phyloP scores from a whole-genome alignment of 2,329 filamentous ascomycete species.

The Colletotrichum siamense region DNA sequence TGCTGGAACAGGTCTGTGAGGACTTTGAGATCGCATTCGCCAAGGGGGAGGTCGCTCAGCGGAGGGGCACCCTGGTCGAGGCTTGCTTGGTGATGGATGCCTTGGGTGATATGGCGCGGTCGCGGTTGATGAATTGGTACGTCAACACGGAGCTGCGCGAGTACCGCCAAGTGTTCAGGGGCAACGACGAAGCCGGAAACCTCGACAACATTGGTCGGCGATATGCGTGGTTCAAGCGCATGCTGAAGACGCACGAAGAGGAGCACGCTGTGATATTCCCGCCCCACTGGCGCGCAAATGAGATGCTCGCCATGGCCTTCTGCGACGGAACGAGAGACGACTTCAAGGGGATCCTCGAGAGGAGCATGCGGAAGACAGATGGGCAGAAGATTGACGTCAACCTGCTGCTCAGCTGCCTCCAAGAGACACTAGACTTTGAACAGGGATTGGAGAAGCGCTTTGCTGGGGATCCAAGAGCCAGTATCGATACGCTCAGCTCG shows the following conservation, averaged over 20 bases:
- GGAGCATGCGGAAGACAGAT: constrained; percentile 79
- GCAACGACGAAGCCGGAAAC: constrained; percentile 94
- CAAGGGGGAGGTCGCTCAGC: constrained; percentile 78
- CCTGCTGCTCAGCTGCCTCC: constrained; percentile 83
- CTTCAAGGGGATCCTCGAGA: constrained; percentile 90
- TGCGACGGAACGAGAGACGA: constrained; percentile 96
- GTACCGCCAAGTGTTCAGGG: constrained; percentile 93
- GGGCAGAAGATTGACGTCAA: constrained; percentile 89
- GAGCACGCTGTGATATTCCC: constrained; percentile 92
- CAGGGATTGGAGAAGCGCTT: constrained; percentile 88
- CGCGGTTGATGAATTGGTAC: constrained; percentile 91
- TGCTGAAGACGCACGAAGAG: constrained; percentile 93
- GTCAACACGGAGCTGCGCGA: constrained; percentile 96
- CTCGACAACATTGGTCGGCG: constrained; percentile 94
- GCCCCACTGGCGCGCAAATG: constrained; percentile 84
- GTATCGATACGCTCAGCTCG: constrained; percentile 88
- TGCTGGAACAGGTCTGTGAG: constrained; percentile 97
- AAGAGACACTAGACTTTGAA: constrained; percentile 97
- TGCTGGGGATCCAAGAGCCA: constrained; percentile 73
- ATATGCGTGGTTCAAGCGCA: constrained; percentile 96
- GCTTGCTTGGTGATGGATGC: constrained; percentile 95
- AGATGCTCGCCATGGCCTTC: constrained; percentile 88
- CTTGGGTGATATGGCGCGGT: constrained; percentile 83
- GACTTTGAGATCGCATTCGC: constrained; percentile 97
- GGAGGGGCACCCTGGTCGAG: constrained; percentile 77